phyloP scores from a whole-genome alignment of 768 basidiomycete species.

The Boletus reticulatus region DNA sequence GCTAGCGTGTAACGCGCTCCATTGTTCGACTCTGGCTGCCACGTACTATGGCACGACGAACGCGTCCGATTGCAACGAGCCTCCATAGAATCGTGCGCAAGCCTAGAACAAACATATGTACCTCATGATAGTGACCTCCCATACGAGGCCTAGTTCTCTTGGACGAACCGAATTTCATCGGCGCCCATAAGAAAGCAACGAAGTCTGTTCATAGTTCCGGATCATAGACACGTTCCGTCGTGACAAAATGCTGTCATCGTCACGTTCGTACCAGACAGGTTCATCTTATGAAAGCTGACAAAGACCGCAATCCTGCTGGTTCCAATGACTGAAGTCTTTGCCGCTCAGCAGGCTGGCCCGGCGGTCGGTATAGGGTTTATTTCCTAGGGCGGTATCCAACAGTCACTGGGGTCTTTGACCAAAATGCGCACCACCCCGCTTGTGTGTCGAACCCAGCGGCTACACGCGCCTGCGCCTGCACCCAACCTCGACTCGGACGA shows the following conservation, averaged over 20 bases:
- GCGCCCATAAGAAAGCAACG: background rate
- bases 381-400: background rate
- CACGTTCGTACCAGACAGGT: no score
- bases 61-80: no score
- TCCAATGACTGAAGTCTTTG: no score
- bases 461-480: background rate
- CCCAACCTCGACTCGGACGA: background rate
- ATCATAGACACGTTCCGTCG: no score
- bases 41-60: no score
- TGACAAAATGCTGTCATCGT: background rate
- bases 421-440: background rate
- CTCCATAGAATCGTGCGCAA: no score
- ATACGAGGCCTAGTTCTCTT: background rate
- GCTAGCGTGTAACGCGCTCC: no score
- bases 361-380: background rate
- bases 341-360: background rate
- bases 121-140: background rate
- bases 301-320: background rate
- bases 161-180: background rate
- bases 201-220: no score
- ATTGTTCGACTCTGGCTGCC: no score
- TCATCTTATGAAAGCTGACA: background rate
- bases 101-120: no score
- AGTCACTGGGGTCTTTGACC: background rate
- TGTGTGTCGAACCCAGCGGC: background rate